phyloP scores from a whole-genome alignment of 2,329 filamentous ascomycete species.

The Calonectria pteridis region DNA sequence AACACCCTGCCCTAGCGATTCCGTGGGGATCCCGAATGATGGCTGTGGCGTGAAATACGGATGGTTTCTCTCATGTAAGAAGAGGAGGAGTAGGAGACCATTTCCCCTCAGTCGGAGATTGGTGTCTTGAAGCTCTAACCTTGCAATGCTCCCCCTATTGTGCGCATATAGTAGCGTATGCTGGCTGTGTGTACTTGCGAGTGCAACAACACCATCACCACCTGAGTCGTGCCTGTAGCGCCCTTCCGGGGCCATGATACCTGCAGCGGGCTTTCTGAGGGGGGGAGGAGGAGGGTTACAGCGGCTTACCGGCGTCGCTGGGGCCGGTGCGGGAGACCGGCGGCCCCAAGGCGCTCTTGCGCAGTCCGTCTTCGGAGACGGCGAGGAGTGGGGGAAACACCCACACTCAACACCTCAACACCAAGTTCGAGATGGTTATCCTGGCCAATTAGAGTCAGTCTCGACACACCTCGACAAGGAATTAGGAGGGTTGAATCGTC shows the following conservation, averaged over 20 bases:
- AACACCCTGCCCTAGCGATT: neutral
- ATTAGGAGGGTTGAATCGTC: conserved; percentile 11
- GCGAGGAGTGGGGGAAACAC: conserved; percentile 13
- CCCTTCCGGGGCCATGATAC: neutral
- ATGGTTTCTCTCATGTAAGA: conserved; percentile 3
- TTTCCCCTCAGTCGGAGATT: neutral
- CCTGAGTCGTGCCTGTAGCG: neutral
- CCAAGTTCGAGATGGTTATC: neutral
- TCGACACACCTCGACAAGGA: conserved; percentile 1
- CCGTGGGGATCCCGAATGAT: conserved; percentile 1
- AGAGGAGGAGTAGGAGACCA: neutral
- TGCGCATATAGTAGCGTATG: conserved; percentile 3
- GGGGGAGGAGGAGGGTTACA: neutral
- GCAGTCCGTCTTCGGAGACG: conserved; percentile 2
- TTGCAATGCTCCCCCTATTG: neutral
- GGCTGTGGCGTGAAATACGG: neutral
- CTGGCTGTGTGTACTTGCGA: neutral
- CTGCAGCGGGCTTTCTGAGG: neutral
- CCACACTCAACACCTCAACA: conserved; percentile 16
- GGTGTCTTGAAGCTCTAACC: neutral
- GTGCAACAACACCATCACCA: neutral
- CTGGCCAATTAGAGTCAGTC: conserved; percentile 11
- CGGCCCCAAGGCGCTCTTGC: neutral
- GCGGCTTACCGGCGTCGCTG: conserved; percentile 5
- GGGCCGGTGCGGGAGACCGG: conserved; percentile 12